Evolutionary conservation across 176 grass and related monocot genomes (phyloP).

Genomic region (Cymbopogon citratus): DNA sequence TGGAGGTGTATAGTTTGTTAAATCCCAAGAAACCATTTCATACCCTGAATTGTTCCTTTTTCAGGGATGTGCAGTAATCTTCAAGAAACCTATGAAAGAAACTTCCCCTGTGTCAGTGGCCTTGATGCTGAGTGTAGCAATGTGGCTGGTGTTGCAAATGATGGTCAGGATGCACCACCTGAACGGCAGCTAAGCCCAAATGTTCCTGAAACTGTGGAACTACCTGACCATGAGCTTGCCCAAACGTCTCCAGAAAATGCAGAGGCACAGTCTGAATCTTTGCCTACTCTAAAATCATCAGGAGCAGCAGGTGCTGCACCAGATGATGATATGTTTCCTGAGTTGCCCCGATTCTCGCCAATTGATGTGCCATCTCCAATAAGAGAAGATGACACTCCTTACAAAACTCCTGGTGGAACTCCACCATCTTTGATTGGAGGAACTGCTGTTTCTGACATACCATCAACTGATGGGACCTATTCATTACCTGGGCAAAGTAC

Average conservation of each 20-base stretch:
- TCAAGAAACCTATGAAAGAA: conserved; percentile 31
- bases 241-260: background rate
- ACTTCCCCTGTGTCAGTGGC: conserved; percentile 18
- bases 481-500: conserved; percentile 17
- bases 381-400: conserved; percentile 39
- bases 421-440: conserved; percentile 9
- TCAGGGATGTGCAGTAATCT: conserved; percentile 54
- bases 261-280: conserved; percentile 15
- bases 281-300: conserved; percentile 8
- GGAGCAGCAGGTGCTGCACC: conserved; percentile 1
- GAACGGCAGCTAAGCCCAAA: background rate
- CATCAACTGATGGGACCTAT: conserved; percentile 26
- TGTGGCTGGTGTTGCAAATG: conserved; percentile 1
- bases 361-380: conserved; percentile 27
- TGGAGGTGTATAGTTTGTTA: background rate
- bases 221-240: background rate
- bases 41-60: background rate
- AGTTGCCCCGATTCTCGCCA: conserved; percentile 40
- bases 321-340: conserved; percentile 29
- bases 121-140: conserved; percentile 12
- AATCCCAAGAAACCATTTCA: background rate
- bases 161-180: background rate
- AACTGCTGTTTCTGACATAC: conserved; percentile 33
- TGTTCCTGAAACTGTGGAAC: background rate
- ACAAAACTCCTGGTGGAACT: conserved; percentile 34